These are phyloP conservation scores for Calocybe gangraenosa DNA, from an alignment of 768 basidiomycete genomes.

Conservation along the genomic window DNA sequence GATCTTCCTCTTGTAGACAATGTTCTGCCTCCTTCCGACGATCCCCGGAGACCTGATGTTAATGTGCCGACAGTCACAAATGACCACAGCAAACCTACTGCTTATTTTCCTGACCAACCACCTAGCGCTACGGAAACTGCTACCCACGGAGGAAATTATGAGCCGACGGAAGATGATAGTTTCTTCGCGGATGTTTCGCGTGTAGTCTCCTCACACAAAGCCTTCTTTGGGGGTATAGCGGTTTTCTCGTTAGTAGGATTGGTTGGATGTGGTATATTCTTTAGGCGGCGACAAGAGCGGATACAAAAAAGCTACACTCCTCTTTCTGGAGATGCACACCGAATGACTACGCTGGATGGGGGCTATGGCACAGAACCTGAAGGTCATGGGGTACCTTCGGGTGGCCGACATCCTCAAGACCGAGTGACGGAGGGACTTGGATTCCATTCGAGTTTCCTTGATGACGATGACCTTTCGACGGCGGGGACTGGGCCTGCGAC, in stretches of 20 bases:
- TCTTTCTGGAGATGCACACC: constrained; percentile 63
- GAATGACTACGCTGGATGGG: constrained; percentile 64
- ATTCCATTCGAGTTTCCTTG: constrained; percentile 79
- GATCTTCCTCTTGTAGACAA: constrained; percentile 51
- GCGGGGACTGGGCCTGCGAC: constrained; percentile 26
- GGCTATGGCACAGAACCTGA: constrained; percentile 13
- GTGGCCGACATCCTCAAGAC: constrained; percentile 33
- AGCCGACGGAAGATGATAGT: constrained; percentile 44
- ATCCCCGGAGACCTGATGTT: constrained; percentile 31
- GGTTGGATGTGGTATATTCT: constrained; percentile 69
- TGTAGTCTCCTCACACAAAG: constrained; percentile 68
- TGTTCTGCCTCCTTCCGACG: constrained; percentile 40
- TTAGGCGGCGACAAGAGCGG: constrained; percentile 50
- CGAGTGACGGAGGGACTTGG: constrained; percentile 38
- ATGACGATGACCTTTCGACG: constrained; percentile 61
- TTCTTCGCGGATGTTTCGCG: constrained; percentile 74
- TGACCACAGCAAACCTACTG: constrained; percentile 78
- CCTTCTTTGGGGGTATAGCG: constrained; percentile 80
- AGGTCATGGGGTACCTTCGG: constrained; percentile 17
- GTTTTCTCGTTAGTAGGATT: constrained; percentile 71
- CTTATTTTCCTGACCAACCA: constrained; percentile 74
- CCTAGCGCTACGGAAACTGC: constrained; percentile 33
- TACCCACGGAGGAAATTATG: neutral
- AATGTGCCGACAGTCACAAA: constrained; percentile 42
- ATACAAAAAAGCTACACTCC: constrained; percentile 47